Evolutionary conservation across 108 stramenopile species (phyloP).

Genomic region (Pseudonitzschia delicatissima): DNA sequence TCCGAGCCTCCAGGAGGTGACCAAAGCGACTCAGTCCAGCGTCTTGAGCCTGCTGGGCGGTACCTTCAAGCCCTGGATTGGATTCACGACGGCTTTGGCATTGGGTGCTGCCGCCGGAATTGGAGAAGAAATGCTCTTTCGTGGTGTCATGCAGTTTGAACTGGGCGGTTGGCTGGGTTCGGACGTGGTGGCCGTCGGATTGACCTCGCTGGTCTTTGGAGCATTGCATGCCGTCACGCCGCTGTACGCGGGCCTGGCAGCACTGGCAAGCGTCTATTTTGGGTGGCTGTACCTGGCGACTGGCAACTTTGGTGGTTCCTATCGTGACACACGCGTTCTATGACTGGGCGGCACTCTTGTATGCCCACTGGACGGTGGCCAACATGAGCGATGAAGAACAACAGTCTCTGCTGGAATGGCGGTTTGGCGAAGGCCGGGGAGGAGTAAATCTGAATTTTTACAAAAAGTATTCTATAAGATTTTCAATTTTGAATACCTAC

Average conservation of each 20-base stretch:
- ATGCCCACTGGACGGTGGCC: conserved; percentile 64
- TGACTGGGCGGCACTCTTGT: conserved; percentile 74
- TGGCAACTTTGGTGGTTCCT: conserved; percentile 71
- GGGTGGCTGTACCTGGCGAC: conserved; percentile 61
- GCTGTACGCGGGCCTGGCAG: conserved; percentile 72
- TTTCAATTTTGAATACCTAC: too few species aligned
- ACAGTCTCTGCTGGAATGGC: conserved; percentile 10
- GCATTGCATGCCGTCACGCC: conserved; percentile 84
- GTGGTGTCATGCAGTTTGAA: conserved; percentile 71
- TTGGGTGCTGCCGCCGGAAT: conserved; percentile 76
- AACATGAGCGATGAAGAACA: conserved; percentile 18
- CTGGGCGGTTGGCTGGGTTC: conserved; percentile 31
- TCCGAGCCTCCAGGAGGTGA: conserved; percentile 66
- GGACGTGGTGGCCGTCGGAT: conserved; percentile 36
- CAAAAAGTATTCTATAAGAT: too few species aligned
- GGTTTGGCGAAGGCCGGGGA: too few species aligned
- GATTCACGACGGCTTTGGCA: conserved; percentile 35
- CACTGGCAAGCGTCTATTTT: conserved; percentile 77
- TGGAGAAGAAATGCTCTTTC: conserved; percentile 89
- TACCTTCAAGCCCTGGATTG: conserved; percentile 47
- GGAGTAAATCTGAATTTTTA: too few species aligned
- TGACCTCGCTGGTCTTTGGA: conserved; percentile 73
- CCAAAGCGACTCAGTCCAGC: conserved; percentile 73
- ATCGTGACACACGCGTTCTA: conserved; percentile 82
- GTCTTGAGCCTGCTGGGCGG: conserved; percentile 67